Percentiles rank a stretch among this genome's conserved stretches.
Conservation (phyloP, 2,329 filamentous ascomycete species). For the Sporothrix euskadiensis region DNA sequence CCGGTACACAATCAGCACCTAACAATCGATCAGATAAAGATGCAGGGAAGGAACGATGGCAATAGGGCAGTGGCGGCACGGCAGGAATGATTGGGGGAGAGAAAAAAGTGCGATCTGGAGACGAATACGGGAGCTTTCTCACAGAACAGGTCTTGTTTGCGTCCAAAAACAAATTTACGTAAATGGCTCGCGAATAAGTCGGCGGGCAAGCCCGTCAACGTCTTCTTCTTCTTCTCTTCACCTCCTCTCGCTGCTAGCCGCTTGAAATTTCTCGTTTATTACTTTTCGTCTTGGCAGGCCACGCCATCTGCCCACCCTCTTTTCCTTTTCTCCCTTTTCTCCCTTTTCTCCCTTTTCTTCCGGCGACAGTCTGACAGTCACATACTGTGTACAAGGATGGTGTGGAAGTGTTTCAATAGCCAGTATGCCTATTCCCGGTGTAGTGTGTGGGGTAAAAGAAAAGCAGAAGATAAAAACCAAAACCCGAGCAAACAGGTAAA, state of each 20-base stretch:
- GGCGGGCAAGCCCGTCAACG: background rate
- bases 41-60: background rate
- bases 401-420: background rate
- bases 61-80: background rate
- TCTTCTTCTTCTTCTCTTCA: background rate
- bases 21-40: conserved; percentile 7
- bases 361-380: background rate
- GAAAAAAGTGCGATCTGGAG: too few relatives aligned
- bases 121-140: too few relatives aligned
- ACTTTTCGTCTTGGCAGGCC: conserved; percentile 15
- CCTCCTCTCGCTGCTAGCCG: background rate
- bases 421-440: background rate
- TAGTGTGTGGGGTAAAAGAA: conserved; percentile 5
- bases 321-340: background rate
- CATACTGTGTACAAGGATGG: background rate
- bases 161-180: background rate
- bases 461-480: background rate
- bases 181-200: background rate
- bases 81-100: background rate
- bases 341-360: background rate
- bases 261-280: conserved; percentile 1
- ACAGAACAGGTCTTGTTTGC: background rate
- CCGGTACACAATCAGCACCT: background rate
- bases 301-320: background rate
- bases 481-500: background rate